A percentile compares a stretch with the other conserved stretches of the same genome.
Evolutionary conservation across 2,329 filamentous ascomycete species (phyloP).

Genomic region (Elsinoe arachidis): DNA sequence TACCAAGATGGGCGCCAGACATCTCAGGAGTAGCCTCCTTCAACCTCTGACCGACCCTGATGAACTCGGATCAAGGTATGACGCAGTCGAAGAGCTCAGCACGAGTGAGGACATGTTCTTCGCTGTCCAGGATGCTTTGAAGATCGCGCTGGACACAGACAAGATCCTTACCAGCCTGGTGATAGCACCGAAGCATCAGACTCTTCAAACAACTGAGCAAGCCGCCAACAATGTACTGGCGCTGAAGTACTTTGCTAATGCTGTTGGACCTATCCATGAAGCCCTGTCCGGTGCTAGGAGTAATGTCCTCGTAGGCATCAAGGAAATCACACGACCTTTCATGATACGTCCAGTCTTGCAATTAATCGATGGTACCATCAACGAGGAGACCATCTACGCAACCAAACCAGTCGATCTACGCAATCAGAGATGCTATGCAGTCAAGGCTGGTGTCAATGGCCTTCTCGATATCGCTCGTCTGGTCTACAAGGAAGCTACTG

Average conservation of each 20-base stretch:
- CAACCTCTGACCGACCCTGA: slow-evolving; percentile 71
- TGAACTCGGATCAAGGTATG: slow-evolving; percentile 64
- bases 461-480: slow-evolving; percentile 81
- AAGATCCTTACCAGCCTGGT: slow-evolving; percentile 76
- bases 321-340: slow-evolving; percentile 57
- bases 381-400: slow-evolving; percentile 71
- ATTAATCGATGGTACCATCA: slow-evolving; percentile 62
- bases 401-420: slow-evolving; percentile 73
- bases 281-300: slow-evolving; percentile 58
- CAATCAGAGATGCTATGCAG: slow-evolving; percentile 83
- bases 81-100: slow-evolving; percentile 74
- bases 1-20: slow-evolving; percentile 80
- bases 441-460: slow-evolving; percentile 70
- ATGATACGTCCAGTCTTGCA: slow-evolving; percentile 53
- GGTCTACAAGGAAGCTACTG: slow-evolving; percentile 80
- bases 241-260: slow-evolving; percentile 70
- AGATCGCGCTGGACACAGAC: slow-evolving; percentile 69
- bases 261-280: slow-evolving; percentile 58
- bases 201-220: slow-evolving; percentile 63
- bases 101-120: slow-evolving; percentile 79
- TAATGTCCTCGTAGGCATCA: slow-evolving; percentile 57
- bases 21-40: slow-evolving; percentile 76
- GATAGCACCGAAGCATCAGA: slow-evolving; percentile 58
- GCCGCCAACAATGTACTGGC: slow-evolving; percentile 80
- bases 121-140: slow-evolving; percentile 65